These are phyloP conservation scores for Pholiota conissans DNA, from an alignment of 768 basidiomycete species.

Conservation along the genomic window DNA sequence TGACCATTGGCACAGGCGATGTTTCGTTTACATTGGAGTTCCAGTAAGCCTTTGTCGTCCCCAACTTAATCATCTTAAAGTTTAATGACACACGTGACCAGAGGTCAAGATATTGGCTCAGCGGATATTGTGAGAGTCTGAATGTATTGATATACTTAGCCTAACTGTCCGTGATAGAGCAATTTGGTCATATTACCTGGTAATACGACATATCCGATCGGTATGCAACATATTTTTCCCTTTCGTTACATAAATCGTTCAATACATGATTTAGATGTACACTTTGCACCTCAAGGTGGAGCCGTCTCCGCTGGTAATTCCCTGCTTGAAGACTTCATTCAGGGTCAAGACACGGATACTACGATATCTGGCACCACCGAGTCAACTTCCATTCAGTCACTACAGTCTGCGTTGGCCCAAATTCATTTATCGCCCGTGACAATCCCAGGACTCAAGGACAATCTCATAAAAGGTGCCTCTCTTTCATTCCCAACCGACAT, in stretches of 20 bases:
- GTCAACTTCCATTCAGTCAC: constrained; percentile 61
- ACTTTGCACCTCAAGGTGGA: constrained; percentile 57
- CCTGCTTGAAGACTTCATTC: constrained; percentile 68
- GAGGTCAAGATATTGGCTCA: constrained; percentile 53
- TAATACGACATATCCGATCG: constrained; percentile 49
- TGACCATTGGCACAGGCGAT: constrained; percentile 58
- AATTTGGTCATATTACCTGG: constrained; percentile 62
- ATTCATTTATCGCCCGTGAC: constrained; percentile 60
- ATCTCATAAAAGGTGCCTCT: constrained; percentile 54
- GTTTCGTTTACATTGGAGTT: constrained; percentile 62
- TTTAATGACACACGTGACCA: constrained; percentile 16
- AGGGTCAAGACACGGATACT: constrained; percentile 56
- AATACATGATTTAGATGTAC: constrained; percentile 43
- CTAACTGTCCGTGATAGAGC: constrained; percentile 32
- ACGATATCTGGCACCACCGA: constrained; percentile 53
- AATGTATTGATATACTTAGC: neutral
- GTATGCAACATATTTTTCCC: constrained; percentile 50
- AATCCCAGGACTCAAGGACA: constrained; percentile 65
- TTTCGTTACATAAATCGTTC: neutral
- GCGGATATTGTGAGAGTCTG: constrained; percentile 49
- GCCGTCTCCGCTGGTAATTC: constrained; percentile 52
- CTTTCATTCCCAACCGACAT: constrained; percentile 65
- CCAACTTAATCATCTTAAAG: neutral
- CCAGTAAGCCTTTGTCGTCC: constrained; percentile 35
- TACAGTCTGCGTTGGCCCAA: constrained; percentile 59